A percentile compares a stretch with the other conserved stretches of the same genome.
phyloP scores from a whole-genome alignment of 192 early-diverging fungal genomes.

The Allomyces macrogynus region DNA sequence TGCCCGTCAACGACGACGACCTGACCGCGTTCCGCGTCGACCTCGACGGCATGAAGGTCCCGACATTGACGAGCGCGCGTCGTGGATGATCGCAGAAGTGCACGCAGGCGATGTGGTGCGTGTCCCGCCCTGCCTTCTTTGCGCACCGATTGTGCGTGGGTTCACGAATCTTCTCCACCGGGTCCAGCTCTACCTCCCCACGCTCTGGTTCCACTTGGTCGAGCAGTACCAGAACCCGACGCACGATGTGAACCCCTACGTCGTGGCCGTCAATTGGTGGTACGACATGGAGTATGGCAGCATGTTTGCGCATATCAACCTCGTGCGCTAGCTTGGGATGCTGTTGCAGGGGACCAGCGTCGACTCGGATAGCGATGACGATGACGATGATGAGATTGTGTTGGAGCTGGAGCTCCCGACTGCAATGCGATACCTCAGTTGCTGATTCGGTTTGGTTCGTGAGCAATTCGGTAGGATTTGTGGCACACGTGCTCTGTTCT shows the following conservation, averaged over 20 bases:
- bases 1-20: too few species aligned
- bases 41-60: not conserved
- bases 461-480: too few species aligned
- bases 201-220: constrained; percentile 26
- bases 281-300: constrained; percentile 18
- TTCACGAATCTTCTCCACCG: not conserved
- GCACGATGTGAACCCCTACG: constrained; percentile 1
- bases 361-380: too few species aligned
- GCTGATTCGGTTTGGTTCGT: too few species aligned
- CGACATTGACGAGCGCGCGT: not conserved
- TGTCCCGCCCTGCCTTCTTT: not conserved
- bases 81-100: not conserved
- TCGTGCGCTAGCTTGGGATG: too few species aligned
- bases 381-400: too few species aligned
- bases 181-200: constrained; percentile 18
- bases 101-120: not conserved
- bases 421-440: too few species aligned
- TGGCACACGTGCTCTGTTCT: too few species aligned
- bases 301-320: too few species aligned
- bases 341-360: too few species aligned
- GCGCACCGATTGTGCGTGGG: not conserved
- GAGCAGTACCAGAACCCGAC: constrained; percentile 8
- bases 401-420: too few species aligned
- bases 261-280: constrained; percentile 27
- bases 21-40: not conserved